Percentiles rank a stretch among this genome's conserved stretches.
Conservation (phyloP, 345 rosid genomes). For the Melaleuca alternifolia region DNA sequence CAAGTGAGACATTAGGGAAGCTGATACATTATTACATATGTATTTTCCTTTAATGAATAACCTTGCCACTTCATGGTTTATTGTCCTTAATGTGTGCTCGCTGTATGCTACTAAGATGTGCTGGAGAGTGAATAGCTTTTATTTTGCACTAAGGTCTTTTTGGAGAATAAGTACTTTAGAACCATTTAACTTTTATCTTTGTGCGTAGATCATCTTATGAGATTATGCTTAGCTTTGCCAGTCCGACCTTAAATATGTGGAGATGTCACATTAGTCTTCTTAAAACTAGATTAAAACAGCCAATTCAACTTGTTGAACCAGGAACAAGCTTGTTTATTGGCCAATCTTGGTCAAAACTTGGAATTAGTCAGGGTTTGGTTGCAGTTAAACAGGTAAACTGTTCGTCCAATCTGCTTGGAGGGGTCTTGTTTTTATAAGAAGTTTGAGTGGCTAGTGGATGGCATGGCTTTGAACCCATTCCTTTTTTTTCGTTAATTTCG, state of each 20-base stretch:
- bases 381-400: background rate
- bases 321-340: background rate
- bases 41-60: background rate
- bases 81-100: background rate
- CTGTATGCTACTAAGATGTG: background rate
- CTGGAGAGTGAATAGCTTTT: background rate
- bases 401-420: background rate
- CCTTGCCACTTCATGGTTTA: background rate
- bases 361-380: background rate
- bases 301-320: background rate
- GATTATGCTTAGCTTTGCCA: no score
- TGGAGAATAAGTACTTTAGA: background rate
- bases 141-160: background rate
- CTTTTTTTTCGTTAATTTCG: background rate
- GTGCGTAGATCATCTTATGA: no score
- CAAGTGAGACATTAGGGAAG: background rate
- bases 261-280: background rate
- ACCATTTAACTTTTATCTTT: background rate
- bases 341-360: background rate
- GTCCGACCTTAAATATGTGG: background rate
- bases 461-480: background rate
- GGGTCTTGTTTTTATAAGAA: background rate
- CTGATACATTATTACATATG: background rate
- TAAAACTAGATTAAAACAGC: background rate
- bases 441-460: background rate